These are phyloP conservation scores for Mycena albidolilacea DNA, from an alignment of 768 basidiomycete species.

Conservation along the genomic window DNA sequence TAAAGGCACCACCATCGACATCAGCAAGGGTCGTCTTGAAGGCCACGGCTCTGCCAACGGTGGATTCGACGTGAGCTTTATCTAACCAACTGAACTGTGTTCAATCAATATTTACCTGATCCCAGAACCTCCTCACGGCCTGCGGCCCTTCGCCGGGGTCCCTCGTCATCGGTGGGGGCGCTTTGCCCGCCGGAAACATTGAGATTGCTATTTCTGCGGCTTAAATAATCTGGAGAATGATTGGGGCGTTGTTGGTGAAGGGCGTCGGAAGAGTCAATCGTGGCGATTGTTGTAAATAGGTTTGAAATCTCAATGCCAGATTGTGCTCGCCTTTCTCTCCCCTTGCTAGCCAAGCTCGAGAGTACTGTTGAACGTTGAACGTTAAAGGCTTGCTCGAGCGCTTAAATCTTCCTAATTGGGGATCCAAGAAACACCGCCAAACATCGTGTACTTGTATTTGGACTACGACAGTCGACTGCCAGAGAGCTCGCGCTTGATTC, in stretches of 20 bases:
- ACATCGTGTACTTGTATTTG: no score
- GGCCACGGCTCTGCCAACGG: conserved; percentile 42
- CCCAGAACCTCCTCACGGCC: conserved; percentile 41
- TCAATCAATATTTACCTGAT: neutral
- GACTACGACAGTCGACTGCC: no score
- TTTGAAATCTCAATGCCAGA: conserved; percentile 8
- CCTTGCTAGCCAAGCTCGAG: no score
- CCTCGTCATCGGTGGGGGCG: conserved; percentile 43
- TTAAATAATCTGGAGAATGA: conserved; percentile 5
- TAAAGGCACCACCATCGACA: conserved; percentile 41
- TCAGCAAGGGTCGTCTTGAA: conserved; percentile 43
- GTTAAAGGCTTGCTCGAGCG: neutral
- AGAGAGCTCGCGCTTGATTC: no score
- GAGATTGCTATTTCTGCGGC: conserved; percentile 40
- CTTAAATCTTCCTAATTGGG: neutral
- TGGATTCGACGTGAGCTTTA: conserved; percentile 40
- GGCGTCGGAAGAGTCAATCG: neutral
- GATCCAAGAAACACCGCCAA: no score
- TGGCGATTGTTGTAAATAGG: conserved; percentile 7
- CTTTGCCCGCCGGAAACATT: conserved; percentile 32
- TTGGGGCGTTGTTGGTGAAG: neutral
- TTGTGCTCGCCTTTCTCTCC: conserved; percentile 4
- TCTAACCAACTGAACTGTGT: neutral
- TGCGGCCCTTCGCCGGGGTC: conserved; percentile 43
- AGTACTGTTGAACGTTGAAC: neutral